Evolutionary conservation across 2,329 filamentous ascomycete species (phyloP).

Genomic region (Diaporthe sp.): DNA sequence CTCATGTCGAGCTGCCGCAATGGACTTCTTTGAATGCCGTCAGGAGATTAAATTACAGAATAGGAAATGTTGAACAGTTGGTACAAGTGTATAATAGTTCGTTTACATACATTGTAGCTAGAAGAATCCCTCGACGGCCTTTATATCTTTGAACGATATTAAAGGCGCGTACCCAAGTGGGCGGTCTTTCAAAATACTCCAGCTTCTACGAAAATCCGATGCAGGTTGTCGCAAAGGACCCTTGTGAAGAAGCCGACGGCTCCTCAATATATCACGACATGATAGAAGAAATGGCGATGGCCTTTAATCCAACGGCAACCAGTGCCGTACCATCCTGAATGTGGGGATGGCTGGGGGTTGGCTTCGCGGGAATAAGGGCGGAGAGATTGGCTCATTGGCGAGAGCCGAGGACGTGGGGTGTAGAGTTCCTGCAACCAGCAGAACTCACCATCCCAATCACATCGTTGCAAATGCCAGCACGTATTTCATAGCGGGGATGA

Average conservation of each 20-base stretch:
- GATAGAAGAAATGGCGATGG: conserved; percentile 10
- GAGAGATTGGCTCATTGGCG: background rate
- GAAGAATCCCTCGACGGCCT: background rate
- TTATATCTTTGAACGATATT: background rate
- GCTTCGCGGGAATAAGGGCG: background rate
- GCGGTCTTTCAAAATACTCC: background rate
- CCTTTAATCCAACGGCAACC: background rate
- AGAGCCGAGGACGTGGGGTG: conserved; percentile 5
- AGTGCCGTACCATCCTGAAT: background rate
- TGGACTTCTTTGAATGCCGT: background rate
- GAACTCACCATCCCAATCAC: conserved; percentile 10
- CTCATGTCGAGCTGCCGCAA: background rate
- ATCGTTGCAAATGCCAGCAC: background rate
- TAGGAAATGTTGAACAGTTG: too few relatives aligned
- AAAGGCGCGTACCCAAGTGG: background rate
- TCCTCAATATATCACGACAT: background rate
- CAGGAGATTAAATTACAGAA: background rate
- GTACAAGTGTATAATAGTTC: background rate
- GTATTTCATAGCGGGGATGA: conserved; percentile 2
- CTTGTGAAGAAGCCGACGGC: background rate
- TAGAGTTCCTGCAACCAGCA: background rate
- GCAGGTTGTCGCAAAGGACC: background rate
- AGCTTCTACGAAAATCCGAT: background rate
- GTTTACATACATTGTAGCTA: background rate
- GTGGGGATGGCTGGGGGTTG: background rate